Base-by-base conservation (phyloP, 148 eudicot species). In the Vaccinium darrowii region DNA sequence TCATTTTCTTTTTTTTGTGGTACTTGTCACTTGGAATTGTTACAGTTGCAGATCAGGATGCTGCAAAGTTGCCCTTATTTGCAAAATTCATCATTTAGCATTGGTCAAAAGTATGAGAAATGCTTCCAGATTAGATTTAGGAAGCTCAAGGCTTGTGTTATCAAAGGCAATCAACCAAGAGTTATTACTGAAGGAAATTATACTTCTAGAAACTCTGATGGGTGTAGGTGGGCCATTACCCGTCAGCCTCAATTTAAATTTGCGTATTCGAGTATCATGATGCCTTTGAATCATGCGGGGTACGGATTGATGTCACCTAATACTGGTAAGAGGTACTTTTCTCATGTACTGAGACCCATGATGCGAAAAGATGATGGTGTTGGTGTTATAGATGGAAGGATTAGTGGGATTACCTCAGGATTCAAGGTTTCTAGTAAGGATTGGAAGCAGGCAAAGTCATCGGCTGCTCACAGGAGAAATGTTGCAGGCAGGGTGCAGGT, bases 11-110 rank as follows among this genome's bases (percentile, higher is more conserved):
- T 69, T 69, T 85, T 85, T 47, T 23, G 25, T 58, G 81, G 71
- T 27, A 27, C 12, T 74, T 76, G 11, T 52, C 54, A 8, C 49
- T 18, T 47, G 50, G 73, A 62, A 15, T 72, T 78, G 54, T 83
- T 90, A 81, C 88, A 92, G 92, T 84, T 90, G 88, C 91, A 92
- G 88, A 84, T 51, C 81, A 87, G 84, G 87, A 77, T 88, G 71
- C 76, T 90, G 50, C 89, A 81, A 82, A 84, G 69, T 71, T 84
- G 77, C 57, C 81, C 79, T 10, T 23, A 67, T 51, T 87, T 90
- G 62, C 86, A 75, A 57, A 83, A 77, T 86, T 83, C 89, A 27
- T 50, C 86, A 33, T 49, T 84, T 77, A 72, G 67, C 49, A 47
- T 76, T 51, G 86, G 83, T 75, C 80, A 82, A 36, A 84, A 67